phyloP scores from a whole-genome alignment of 129 eudicot genomes.

The Erigeron canadensis region DNA sequence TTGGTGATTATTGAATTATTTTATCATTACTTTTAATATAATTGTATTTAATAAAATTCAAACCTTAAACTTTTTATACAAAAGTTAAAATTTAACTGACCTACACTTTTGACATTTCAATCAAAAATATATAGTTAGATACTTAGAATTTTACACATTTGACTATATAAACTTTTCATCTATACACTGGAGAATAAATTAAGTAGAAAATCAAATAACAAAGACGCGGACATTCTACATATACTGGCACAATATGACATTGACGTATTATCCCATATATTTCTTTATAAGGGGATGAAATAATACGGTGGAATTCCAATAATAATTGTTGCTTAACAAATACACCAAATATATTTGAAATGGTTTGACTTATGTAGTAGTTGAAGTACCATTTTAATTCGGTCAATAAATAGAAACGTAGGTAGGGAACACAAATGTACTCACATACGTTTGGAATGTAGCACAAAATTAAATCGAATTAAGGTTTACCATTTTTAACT shows the following conservation, averaged over 20 bases:
- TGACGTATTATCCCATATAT: neutral
- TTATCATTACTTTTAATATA: too few species aligned
- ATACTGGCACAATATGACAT: neutral
- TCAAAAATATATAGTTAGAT: too few species aligned
- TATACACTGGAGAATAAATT: too few species aligned
- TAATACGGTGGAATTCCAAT: neutral
- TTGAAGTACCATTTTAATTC: neutral
- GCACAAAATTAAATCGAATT: constrained; percentile 14
- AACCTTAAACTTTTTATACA: too few species aligned
- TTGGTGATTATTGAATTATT: too few species aligned
- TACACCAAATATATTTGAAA: constrained; percentile 28
- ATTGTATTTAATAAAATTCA: too few species aligned
- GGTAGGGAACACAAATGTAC: constrained; percentile 30
- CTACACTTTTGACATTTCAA: too few species aligned
- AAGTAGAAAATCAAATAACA: neutral
- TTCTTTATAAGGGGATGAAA: neutral
- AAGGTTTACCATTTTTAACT: constrained; percentile 16
- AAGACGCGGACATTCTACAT: neutral
- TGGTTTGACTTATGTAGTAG: constrained; percentile 25
- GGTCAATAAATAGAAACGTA: neutral
- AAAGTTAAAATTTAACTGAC: too few species aligned
- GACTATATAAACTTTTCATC: too few species aligned
- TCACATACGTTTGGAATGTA: constrained; percentile 35
- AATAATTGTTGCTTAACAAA: constrained; percentile 22
- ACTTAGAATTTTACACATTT: too few species aligned